Evolutionary conservation across 1,284 basidiomycete genomes (phyloP).

Genomic region (Meira miltonrushii): DNA sequence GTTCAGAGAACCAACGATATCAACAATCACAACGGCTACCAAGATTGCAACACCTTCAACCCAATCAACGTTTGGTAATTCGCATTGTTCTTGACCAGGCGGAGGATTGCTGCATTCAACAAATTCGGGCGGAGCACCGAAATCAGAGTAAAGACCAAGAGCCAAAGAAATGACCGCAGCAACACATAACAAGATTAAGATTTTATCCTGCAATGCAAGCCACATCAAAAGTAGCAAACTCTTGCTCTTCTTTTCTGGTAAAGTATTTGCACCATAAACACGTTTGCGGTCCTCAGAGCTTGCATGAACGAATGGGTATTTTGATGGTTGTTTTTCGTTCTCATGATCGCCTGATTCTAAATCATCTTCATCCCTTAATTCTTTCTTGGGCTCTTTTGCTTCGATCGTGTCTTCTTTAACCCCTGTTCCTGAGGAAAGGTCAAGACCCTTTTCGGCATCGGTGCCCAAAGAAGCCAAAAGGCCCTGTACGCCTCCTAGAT

Average conservation of each 20-base stretch:
- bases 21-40: conserved; percentile 65
- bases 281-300: conserved; percentile 31
- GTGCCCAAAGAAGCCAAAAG: conserved; percentile 73
- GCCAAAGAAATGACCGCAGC: conserved; percentile 89
- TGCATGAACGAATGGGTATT: conserved; percentile 22
- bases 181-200: conserved; percentile 79
- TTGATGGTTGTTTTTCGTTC: neutral
- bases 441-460: conserved; percentile 55
- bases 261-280: conserved; percentile 75
- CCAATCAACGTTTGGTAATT: conserved; percentile 66
- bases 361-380: conserved; percentile 13
- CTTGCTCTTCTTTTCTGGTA: conserved; percentile 75
- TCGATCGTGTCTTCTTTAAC: conserved; percentile 10
- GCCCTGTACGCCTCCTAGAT: conserved; percentile 69
- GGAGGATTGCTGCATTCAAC: conserved; percentile 55
- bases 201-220: conserved; percentile 90
- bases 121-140: conserved; percentile 65
- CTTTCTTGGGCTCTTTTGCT: conserved; percentile 7
- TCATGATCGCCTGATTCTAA: conserved; percentile 16
- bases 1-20: conserved; percentile 71
- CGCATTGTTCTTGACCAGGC: conserved; percentile 32
- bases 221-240: conserved; percentile 81
- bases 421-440: conserved; percentile 26
- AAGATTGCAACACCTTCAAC: conserved; percentile 97
- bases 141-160: conserved; percentile 87